These are phyloP conservation scores for Clonostachys rhizophaga DNA, from an alignment of 2,329 filamentous ascomycete genomes.

Conservation along the genomic window DNA sequence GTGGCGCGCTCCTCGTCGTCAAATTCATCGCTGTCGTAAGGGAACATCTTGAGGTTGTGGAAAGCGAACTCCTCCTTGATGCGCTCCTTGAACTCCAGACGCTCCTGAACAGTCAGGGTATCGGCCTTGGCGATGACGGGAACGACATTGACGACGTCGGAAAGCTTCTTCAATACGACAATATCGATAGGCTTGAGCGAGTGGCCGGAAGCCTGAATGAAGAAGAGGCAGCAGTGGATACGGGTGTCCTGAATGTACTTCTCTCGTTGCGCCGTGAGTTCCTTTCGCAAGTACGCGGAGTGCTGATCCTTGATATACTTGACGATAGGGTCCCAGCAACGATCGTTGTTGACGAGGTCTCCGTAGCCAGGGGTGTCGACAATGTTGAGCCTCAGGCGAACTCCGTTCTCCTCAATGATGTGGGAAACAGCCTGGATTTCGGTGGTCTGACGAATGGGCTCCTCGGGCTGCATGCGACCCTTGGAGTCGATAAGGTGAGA, in stretches of 20 bases:
- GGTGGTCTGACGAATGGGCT: constrained; percentile 90
- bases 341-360: constrained; percentile 98
- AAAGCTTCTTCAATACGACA: constrained; percentile 98
- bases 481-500: constrained; percentile 99
- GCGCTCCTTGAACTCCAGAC: constrained; percentile 93
- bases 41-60: constrained; percentile 99
- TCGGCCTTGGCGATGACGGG: constrained; percentile 99
- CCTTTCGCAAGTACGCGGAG: constrained; percentile 97
- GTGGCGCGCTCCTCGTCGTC: constrained; percentile 92
- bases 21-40: constrained; percentile 98
- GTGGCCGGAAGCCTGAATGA: constrained; percentile 98
- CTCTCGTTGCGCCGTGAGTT: constrained; percentile 97
- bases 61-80: constrained; percentile 99
- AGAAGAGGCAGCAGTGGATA: constrained; percentile 99
- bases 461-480: constrained; percentile 86
- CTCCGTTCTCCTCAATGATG: constrained; percentile 99
- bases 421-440: constrained; percentile 98
- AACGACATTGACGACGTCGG: constrained; percentile 98
- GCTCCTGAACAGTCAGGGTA: constrained; percentile 92
- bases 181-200: constrained; percentile 99
- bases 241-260: constrained; percentile 98
- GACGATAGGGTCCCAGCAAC: constrained; percentile 99
- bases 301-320: constrained; percentile 99
- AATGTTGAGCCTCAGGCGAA: constrained; percentile 95
- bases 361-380: constrained; percentile 98